Conservation (phyloP, 192 early-diverging fungal genomes). For the Gigaspora rosea region DNA sequence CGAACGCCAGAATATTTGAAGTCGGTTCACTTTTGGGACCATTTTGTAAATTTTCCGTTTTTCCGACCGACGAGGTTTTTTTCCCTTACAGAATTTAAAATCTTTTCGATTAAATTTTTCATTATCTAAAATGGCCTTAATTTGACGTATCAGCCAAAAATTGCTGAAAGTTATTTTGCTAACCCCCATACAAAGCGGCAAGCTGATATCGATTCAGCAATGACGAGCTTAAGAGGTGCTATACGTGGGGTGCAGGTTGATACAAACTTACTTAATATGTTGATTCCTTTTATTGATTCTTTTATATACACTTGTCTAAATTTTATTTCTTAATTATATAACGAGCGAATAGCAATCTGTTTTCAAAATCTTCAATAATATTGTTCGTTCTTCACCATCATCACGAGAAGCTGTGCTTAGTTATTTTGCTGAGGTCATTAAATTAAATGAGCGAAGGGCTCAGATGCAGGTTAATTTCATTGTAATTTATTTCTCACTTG, state of each 20-base stretch:
- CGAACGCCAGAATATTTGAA: slow-evolving; percentile 58
- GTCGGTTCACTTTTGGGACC: slow-evolving; percentile 72
- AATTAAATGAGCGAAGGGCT: slow-evolving; percentile 67
- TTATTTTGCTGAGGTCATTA: slow-evolving; percentile 65
- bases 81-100: neutral
- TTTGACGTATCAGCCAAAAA: slow-evolving; percentile 44
- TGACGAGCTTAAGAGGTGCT: slow-evolving; percentile 59
- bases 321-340: neutral
- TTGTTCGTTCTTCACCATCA: slow-evolving; percentile 68
- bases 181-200: slow-evolving; percentile 56
- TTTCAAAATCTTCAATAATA: slow-evolving; percentile 54
- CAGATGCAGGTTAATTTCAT: slow-evolving; percentile 64
- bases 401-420: slow-evolving; percentile 60
- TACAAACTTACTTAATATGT: neutral
- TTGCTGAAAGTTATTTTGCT: slow-evolving; percentile 48
- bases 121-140: slow-evolving; percentile 15
- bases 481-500: neutral
- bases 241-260: slow-evolving; percentile 57
- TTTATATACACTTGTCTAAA: neutral
- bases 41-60: slow-evolving; percentile 62
- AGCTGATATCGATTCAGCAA: slow-evolving; percentile 55
- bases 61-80: slow-evolving; percentile 48
- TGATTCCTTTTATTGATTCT: neutral
- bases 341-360: slow-evolving; percentile 33
- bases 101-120: neutral